Percentiles rank a stretch among this genome's conserved stretches.
These are phyloP conservation scores for Staphylotrichum tortipilum DNA, from an alignment of 495 filamentous ascomycete genomes.

Conservation along the genomic window DNA sequence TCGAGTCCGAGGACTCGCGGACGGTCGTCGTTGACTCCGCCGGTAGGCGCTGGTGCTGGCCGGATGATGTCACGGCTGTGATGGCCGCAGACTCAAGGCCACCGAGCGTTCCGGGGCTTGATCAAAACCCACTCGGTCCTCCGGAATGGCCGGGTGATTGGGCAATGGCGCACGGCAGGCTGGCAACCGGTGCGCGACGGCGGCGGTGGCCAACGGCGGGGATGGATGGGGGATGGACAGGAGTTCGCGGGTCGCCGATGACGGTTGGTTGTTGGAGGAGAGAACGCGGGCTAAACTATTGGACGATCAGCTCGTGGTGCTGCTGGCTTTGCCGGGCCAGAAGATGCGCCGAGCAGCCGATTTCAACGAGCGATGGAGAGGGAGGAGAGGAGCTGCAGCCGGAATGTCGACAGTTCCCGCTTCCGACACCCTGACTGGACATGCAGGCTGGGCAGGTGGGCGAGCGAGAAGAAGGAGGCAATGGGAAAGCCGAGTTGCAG, in stretches of 20 bases:
- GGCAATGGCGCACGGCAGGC: background rate
- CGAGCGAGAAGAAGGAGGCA: background rate
- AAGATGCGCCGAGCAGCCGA: background rate
- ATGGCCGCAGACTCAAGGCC: background rate
- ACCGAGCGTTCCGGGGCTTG: background rate
- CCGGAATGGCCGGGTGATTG: background rate
- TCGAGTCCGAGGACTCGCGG: background rate
- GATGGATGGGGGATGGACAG: too few relatives aligned
- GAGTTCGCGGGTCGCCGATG: background rate
- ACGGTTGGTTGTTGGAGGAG: background rate
- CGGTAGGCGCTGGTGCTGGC: background rate
- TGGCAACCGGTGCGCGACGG: background rate
- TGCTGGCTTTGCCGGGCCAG: background rate
- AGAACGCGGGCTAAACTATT: background rate
- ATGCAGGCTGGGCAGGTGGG: background rate
- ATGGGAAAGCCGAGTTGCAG: background rate
- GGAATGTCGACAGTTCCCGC: background rate
- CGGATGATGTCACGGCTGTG: slow-evolving; percentile 13
- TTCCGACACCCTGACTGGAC: background rate
- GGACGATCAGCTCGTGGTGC: background rate
- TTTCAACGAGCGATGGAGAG: background rate
- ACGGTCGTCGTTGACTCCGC: background rate
- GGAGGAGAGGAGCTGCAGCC: background rate
- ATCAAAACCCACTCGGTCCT: background rate
- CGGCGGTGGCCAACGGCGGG: background rate